Evolutionary conservation across 495 filamentous ascomycete species (phyloP).

Genomic region (Hypoxylon trugodes): DNA sequence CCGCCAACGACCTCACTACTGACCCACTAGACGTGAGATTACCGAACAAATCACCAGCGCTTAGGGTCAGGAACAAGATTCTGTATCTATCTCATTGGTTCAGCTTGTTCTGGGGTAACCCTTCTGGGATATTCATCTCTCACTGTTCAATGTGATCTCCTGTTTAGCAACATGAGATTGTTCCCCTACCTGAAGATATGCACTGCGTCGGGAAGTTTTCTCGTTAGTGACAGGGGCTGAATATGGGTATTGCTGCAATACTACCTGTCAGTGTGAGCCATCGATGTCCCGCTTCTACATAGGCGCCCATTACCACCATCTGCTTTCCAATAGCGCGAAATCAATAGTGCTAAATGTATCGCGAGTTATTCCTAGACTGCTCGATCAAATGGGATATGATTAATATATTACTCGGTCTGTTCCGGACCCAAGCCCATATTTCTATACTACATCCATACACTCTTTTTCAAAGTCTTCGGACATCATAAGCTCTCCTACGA

Average conservation of each 20-base stretch:
- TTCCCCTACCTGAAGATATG: not conserved
- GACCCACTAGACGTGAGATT: constrained; percentile 34
- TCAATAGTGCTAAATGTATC: constrained; percentile 8
- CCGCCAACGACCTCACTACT: constrained; percentile 26
- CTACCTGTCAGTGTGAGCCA: constrained; percentile 14
- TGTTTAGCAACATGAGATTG: constrained; percentile 8
- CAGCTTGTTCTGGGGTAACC: not conserved
- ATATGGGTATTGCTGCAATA: constrained; percentile 10
- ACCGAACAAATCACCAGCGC: constrained; percentile 41
- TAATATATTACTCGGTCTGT: constrained; percentile 40
- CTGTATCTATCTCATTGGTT: constrained; percentile 9
- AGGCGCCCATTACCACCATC: constrained; percentile 30
- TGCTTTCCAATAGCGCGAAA: constrained; percentile 9
- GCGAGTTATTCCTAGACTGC: not conserved
- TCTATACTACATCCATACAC: constrained; percentile 27
- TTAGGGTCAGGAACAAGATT: constrained; percentile 15
- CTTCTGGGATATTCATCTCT: constrained; percentile 4
- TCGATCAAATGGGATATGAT: not conserved
- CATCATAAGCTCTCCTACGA: not conserved
- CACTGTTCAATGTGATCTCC: constrained; percentile 9
- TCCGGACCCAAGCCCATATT: constrained; percentile 18
- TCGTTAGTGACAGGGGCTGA: constrained; percentile 5
- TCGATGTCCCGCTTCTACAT: constrained; percentile 5
- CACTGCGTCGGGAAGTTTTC: not conserved
- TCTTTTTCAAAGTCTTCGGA: constrained; percentile 6